Evolutionary conservation across 805 yeast species (phyloP).

Genomic region (Hyphopichia homilentoma): DNA sequence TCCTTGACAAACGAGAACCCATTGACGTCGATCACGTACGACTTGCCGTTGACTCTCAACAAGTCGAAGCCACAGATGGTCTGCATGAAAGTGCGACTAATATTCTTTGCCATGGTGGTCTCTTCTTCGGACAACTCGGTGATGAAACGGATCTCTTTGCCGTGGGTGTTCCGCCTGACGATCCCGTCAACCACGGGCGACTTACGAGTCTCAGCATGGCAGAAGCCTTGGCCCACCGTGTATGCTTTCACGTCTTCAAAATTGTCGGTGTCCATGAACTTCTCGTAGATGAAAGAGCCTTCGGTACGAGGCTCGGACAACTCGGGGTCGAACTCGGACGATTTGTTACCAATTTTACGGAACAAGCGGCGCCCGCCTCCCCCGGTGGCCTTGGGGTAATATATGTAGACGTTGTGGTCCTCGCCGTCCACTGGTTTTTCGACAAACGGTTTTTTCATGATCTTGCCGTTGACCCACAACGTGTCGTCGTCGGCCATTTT

Average conservation of each 20-base stretch:
- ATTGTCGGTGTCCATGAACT: conserved; percentile 96
- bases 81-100: conserved; percentile 76
- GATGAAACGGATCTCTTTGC: conserved; percentile 90
- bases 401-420: conserved; percentile 93
- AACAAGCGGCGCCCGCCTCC: conserved; percentile 97
- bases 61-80: conserved; percentile 97
- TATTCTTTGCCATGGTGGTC: conserved; percentile 72
- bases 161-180: conserved; percentile 94
- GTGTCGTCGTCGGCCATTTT: conserved; percentile 80
- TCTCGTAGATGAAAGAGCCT: conserved; percentile 89
- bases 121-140: conserved; percentile 78
- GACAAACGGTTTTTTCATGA: conserved; percentile 84
- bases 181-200: conserved; percentile 99
- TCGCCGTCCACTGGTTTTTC: conserved; percentile 99
- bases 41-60: conserved; percentile 79
- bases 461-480: conserved; percentile 66
- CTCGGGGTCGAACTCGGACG: conserved; percentile 90
- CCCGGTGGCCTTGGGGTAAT: conserved; percentile 83
- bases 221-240: conserved; percentile 85
- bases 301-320: conserved; percentile 72
- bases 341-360: conserved; percentile 94
- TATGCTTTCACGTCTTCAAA: conserved; percentile 98
- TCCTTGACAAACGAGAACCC: conserved; percentile 98
- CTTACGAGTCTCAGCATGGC: conserved; percentile 98
- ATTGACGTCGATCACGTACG: conserved; percentile 94